Evolutionary conservation across 1,284 basidiomycete genomes (phyloP).

Genomic region (Ganoderma lingzhi): DNA sequence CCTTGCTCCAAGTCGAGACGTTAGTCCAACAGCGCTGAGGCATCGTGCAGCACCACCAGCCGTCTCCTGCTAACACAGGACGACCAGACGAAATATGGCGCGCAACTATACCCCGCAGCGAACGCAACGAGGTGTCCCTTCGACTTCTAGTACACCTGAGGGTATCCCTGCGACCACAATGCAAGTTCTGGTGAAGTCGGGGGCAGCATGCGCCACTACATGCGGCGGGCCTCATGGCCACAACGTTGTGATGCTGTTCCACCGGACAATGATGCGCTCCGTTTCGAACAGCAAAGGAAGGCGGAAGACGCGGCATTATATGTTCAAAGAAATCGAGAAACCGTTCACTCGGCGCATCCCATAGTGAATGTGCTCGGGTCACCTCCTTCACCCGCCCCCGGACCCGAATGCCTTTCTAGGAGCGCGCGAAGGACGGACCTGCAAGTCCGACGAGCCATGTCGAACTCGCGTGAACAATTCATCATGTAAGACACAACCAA

Average conservation of each 20-base stretch:
- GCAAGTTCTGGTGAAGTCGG: background rate
- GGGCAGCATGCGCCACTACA: constrained; percentile 23
- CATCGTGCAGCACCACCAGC: background rate
- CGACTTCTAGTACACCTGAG: background rate
- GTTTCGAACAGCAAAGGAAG: background rate
- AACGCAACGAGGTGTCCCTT: background rate
- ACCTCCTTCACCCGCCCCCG: constrained; percentile 8
- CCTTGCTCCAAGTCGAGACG: too few species aligned
- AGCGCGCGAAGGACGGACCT: background rate
- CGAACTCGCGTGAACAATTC: background rate
- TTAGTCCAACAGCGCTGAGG: too few species aligned
- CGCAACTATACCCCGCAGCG: background rate
- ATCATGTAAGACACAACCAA: background rate
- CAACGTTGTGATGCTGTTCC: constrained; percentile 28
- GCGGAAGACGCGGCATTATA: background rate
- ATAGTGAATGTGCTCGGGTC: background rate
- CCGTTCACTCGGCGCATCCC: background rate
- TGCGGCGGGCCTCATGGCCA: constrained; percentile 31
- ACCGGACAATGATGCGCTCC: background rate
- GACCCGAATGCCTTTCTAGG: background rate
- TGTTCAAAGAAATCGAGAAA: background rate
- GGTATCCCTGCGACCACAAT: background rate
- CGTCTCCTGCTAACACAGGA: background rate
- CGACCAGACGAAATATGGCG: background rate
- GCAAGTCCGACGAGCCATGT: background rate